phyloP scores from a whole-genome alignment of 257 asterid species.

The Jaltomata sinuosa region DNA sequence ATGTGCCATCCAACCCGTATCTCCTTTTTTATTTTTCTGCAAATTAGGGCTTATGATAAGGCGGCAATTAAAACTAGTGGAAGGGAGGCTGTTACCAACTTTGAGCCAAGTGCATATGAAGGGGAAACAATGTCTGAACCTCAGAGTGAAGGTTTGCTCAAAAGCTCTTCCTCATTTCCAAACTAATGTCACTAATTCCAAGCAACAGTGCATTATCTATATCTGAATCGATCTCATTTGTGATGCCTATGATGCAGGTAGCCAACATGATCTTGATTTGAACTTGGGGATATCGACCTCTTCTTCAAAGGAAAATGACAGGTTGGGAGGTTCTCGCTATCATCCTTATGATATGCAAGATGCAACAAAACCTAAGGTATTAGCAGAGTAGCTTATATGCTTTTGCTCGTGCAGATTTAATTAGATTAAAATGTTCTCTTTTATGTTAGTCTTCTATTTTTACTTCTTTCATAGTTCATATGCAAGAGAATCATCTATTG shows the following conservation, averaged over 20 bases:
- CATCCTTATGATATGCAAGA: slow-evolving; percentile 34
- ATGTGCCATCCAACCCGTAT: slow-evolving; percentile 18
- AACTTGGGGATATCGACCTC: slow-evolving; percentile 58
- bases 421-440: background rate
- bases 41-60: slow-evolving; percentile 69
- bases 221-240: background rate
- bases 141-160: slow-evolving; percentile 23
- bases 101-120: slow-evolving; percentile 47
- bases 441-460: background rate
- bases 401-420: background rate
- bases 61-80: slow-evolving; percentile 71
- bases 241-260: slow-evolving; percentile 21
- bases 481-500: background rate
- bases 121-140: slow-evolving; percentile 18
- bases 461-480: background rate
- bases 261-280: slow-evolving; percentile 48
- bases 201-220: background rate
- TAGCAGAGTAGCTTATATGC: background rate
- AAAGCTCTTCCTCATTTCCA: background rate
- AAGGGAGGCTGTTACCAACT: slow-evolving; percentile 73
- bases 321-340: slow-evolving; percentile 20
- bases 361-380: slow-evolving; percentile 33
- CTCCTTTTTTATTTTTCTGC: slow-evolving; percentile 17
- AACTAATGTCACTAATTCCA: background rate
- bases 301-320: slow-evolving; percentile 31